Evolutionary conservation across 208 protist species (phyloP).

Genomic region (Trypanosoma cruzi): DNA sequence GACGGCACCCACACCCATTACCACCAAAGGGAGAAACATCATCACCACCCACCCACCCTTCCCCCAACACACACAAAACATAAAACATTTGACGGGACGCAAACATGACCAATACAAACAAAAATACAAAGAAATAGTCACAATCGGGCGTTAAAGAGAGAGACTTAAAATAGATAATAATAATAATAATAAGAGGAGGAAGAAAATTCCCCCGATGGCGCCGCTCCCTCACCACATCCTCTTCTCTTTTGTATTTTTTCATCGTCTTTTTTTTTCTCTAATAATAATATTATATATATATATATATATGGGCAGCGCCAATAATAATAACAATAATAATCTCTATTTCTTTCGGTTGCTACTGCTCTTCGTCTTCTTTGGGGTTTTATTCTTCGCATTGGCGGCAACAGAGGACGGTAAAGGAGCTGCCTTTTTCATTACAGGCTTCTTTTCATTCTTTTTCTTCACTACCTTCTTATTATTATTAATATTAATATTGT

Average conservation of each 20-base stretch:
- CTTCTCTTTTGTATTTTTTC: not conserved
- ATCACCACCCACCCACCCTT: too few relatives aligned
- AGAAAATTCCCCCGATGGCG: not conserved
- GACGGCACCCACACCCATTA: too few relatives aligned
- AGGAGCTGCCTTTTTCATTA: conserved; percentile 10
- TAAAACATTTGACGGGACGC: too few relatives aligned
- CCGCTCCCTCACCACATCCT: not conserved
- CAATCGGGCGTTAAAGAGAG: too few relatives aligned
- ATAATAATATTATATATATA: not conserved
- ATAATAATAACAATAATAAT: not conserved
- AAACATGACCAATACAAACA: too few relatives aligned
- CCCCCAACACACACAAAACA: too few relatives aligned
- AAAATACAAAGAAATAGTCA: too few relatives aligned
- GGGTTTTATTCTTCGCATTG: conserved; percentile 28
- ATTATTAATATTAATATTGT: too few relatives aligned
- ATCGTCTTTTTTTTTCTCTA: not conserved
- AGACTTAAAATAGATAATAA: not conserved
- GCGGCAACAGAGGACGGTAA: conserved; percentile 5
- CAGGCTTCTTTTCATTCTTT: conserved; percentile 36
- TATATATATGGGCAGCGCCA: not conserved
- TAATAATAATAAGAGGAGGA: not conserved
- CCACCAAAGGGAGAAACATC: too few relatives aligned
- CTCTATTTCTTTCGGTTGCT: conserved; percentile 34
- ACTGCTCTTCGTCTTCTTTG: conserved; percentile 40
- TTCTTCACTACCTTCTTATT: conserved; percentile 27